Percentiles rank a stretch among this genome's conserved stretches.
Conservation (phyloP, 495 filamentous ascomycete genomes). For the Podospora fimiseda region DNA sequence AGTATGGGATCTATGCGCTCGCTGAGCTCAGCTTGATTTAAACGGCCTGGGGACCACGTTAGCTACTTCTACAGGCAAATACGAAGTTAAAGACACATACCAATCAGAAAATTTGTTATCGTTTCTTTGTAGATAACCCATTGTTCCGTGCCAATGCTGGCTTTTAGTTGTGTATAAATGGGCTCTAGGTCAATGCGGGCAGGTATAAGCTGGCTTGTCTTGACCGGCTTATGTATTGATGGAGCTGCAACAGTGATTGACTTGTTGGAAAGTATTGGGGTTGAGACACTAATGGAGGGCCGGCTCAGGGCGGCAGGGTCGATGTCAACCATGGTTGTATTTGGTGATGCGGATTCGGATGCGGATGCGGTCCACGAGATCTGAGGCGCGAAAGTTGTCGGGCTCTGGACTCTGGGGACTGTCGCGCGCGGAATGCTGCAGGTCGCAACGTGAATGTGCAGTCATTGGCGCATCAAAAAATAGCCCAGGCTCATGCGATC, state of each 20-base stretch:
- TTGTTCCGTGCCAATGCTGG: conserved; percentile 66
- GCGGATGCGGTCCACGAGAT: conserved; percentile 8
- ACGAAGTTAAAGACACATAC: too few relatives aligned
- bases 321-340: conserved; percentile 65
- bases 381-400: conserved; percentile 13
- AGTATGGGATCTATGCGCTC: conserved; percentile 65
- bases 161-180: conserved; percentile 79
- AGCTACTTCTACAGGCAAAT: neutral
- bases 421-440: conserved; percentile 40
- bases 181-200: conserved; percentile 85
- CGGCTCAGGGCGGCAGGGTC: conserved; percentile 78
- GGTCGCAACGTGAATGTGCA: conserved; percentile 35
- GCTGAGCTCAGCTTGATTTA: conserved; percentile 79
- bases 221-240: conserved; percentile 53
- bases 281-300: conserved; percentile 54
- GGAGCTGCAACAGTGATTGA: conserved; percentile 52
- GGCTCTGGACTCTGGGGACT: conserved; percentile 15
- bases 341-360: conserved; percentile 5
- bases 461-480: conserved; percentile 31
- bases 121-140: conserved; percentile 87
- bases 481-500: conserved; percentile 34
- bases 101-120: conserved; percentile 71
- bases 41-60: conserved; percentile 50
- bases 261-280: conserved; percentile 55
- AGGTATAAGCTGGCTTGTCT: conserved; percentile 59